Percentiles rank a stretch among this genome's conserved stretches.
phyloP scores from a whole-genome alignment of 257 asterid species.

The Nicotiana noctiflora region DNA sequence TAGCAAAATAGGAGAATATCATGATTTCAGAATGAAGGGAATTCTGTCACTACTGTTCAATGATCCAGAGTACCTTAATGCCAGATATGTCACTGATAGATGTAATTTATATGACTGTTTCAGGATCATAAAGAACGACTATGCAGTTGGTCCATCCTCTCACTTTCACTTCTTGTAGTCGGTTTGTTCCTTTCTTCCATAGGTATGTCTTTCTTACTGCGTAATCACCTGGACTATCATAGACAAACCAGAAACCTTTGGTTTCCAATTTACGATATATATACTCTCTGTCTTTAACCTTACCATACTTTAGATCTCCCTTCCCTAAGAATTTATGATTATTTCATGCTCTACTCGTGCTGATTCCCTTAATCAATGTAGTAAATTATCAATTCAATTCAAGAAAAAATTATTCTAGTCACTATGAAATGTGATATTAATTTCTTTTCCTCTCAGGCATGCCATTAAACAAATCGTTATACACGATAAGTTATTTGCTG shows the following conservation, averaged over 20 bases:
- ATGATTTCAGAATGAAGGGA: too few species aligned
- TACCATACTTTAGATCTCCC: not conserved
- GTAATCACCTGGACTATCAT: not conserved
- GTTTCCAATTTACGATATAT: not conserved
- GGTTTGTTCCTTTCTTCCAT: slow-evolving; percentile 52
- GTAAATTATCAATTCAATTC: not conserved
- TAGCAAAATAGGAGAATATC: too few species aligned
- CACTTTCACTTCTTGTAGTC: slow-evolving; percentile 47
- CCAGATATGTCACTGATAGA: not conserved
- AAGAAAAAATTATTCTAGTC: not conserved
- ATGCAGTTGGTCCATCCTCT: slow-evolving; percentile 53
- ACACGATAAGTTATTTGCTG: slow-evolving; percentile 65
- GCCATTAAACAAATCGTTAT: slow-evolving; percentile 73
- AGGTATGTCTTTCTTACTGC: slow-evolving; percentile 35
- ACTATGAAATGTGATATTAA: slow-evolving; percentile 4
- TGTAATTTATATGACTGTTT: not conserved
- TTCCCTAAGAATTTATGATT: too few species aligned
- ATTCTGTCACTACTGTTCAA: too few species aligned
- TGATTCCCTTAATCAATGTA: not conserved
- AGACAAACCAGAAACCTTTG: not conserved
- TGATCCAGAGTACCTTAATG: not conserved
- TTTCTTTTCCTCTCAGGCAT: slow-evolving; percentile 35
- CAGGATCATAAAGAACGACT: slow-evolving; percentile 77
- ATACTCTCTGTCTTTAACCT: not conserved
- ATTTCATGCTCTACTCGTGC: not conserved